Base-by-base conservation (phyloP, 805 yeast genomes). In the Teunomyces aglyptinius region DNA sequence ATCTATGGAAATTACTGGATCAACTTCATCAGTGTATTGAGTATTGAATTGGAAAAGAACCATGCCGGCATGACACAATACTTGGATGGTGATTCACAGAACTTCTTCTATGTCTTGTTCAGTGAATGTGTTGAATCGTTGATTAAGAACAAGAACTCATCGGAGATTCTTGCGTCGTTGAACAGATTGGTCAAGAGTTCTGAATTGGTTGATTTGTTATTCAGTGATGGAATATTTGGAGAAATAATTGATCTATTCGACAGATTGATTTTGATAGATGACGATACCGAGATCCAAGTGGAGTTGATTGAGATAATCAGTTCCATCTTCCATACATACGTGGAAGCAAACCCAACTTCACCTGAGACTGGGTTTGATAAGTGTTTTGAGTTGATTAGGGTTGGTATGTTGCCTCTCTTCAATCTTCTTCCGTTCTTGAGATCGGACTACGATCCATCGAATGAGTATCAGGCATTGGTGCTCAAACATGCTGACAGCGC, bases 61-160 rank as follows among this genome's bases (percentile, higher is more conserved):
- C 68, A 75, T 2, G 54, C 64, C 0, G 60, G 73, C 10, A 70
- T 86, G 15, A 61, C 69, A 5, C 66, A 71, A 1, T 71, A 80
- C 29, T 61, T 88, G 38, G 76, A 73, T 4, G 81, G 76, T 8
- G 90, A 84, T 50, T 68, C 80, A 1, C 72, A 77, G 4, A 81
- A 80, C 50, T 86, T 90, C 54, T 83, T 86, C 64, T 86, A 89
- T 59, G 84, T 90, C 26, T 63, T 91, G 33, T 87, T 86, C 66
- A 87, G 96, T 8, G 86, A 88, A 54, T 89, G 96, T 60, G 75
- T 90, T 41, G 96, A 88, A 55, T 79, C 85, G 0, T 71, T 90
- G 50, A 76, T 85, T 13, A 67, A 59, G 44, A 68, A 68, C 41
- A 77, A 76, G 42, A 60, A 70, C 44, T 77, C 83, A 2, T 57